phyloP scores from a whole-genome alignment of 176 grass and related monocot species.

The Juncus effusus region DNA sequence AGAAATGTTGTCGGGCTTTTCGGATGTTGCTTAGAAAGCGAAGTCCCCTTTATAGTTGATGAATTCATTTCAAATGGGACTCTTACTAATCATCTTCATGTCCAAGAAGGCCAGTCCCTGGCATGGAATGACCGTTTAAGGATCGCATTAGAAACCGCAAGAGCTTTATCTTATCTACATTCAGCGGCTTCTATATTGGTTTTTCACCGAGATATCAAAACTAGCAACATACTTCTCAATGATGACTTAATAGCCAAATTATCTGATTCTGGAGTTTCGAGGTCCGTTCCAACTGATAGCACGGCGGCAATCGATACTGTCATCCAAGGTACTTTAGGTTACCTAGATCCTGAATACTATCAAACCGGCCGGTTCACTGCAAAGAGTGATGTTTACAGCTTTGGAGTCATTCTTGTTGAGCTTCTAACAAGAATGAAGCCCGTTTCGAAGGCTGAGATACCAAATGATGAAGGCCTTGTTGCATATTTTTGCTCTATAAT shows the following conservation, averaged over 20 bases:
- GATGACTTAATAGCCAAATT: conserved; percentile 31
- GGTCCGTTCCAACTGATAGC: conserved; percentile 47
- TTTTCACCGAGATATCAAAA: conserved; percentile 49
- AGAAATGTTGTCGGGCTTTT: conserved; percentile 41
- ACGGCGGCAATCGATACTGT: conserved; percentile 25
- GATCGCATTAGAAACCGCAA: conserved; percentile 35
- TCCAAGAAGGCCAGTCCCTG: not conserved
- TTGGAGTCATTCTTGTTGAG: conserved; percentile 12
- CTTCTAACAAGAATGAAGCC: conserved; percentile 57
- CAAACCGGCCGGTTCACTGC: conserved; percentile 12
- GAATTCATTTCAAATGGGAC: conserved; percentile 50
- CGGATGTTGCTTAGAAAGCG: conserved; percentile 43
- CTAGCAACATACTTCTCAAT: conserved; percentile 43
- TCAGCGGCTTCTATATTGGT: conserved; percentile 36
- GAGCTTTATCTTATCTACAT: conserved; percentile 40
- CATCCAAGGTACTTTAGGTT: conserved; percentile 17
- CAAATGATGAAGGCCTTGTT: not conserved
- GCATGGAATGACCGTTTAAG: conserved; percentile 33
- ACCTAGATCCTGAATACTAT: conserved; percentile 29
- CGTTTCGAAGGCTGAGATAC: not conserved
- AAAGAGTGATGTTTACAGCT: conserved; percentile 28
- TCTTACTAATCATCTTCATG: conserved; percentile 40
- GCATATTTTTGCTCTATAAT: not conserved
- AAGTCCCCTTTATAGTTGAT: conserved; percentile 37
- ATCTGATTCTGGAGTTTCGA: conserved; percentile 41